Percentiles rank a stretch among this genome's conserved stretches.
Evolutionary conservation across 768 basidiomycete genomes (phyloP).

Genomic region (Mycena venus): DNA sequence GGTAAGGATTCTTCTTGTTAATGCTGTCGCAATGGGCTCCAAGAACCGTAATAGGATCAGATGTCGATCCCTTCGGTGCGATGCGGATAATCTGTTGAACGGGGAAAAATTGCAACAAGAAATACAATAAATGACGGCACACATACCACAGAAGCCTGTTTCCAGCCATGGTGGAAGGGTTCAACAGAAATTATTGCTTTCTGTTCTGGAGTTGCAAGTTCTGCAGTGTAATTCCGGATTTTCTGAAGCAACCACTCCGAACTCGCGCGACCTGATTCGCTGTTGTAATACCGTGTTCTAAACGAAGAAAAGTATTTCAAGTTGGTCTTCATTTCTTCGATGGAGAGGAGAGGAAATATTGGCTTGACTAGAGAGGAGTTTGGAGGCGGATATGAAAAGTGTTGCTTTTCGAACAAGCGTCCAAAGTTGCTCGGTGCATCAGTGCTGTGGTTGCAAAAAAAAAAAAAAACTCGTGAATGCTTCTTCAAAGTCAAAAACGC

Average conservation of each 20-base stretch:
- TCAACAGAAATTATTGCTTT: conserved; percentile 25
- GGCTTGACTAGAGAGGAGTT: conserved; percentile 14
- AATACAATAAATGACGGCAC: too few relatives aligned
- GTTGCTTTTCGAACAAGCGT: conserved; percentile 3
- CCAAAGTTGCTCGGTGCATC: neutral
- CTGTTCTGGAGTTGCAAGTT: conserved; percentile 20
- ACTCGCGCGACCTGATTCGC: conserved; percentile 36
- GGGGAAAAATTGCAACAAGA: neutral
- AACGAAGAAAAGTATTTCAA: conserved; percentile 33
- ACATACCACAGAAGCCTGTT: conserved; percentile 33
- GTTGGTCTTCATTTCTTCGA: conserved; percentile 28
- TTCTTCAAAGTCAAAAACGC: neutral
- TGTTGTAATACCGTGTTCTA: conserved; percentile 38
- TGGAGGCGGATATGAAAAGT: conserved; percentile 23
- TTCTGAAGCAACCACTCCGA: conserved; percentile 37
- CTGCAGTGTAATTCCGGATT: conserved; percentile 23
- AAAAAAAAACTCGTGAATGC: too few relatives aligned
- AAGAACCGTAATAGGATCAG: conserved; percentile 37
- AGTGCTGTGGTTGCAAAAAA: neutral
- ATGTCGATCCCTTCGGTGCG: conserved; percentile 31
- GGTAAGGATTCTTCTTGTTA: conserved; percentile 36
- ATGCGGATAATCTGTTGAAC: conserved; percentile 40
- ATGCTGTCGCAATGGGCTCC: conserved; percentile 45
- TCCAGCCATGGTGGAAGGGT: conserved; percentile 24
- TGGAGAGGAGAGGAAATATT: conserved; percentile 15